Conservation (phyloP, 2,329 filamentous ascomycete genomes). For the Fusarium lyarnte region DNA sequence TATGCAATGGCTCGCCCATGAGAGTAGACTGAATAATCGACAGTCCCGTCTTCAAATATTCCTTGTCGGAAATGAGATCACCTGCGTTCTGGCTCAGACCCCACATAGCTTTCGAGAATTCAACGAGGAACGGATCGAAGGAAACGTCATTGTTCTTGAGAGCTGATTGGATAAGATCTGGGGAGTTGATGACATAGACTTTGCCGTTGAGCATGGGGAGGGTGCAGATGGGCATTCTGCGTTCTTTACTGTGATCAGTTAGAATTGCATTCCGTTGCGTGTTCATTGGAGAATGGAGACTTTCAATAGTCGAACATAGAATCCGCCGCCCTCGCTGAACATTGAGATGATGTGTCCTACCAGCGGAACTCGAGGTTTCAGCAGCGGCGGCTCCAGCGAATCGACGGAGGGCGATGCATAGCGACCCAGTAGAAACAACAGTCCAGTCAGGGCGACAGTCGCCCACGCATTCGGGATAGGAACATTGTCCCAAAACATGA, state of each 20-base stretch:
- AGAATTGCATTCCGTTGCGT: not conserved
- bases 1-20: slow-evolving; percentile 18
- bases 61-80: not conserved
- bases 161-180: slow-evolving; percentile 50
- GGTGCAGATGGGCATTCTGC: slow-evolving; percentile 50
- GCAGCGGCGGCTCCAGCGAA: slow-evolving; percentile 13
- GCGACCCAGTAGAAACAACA: not conserved
- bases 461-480: not conserved
- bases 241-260: slow-evolving; percentile 23
- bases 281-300: not conserved
- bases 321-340: slow-evolving; percentile 13
- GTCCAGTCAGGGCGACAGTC: not conserved
- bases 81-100: slow-evolving; percentile 6
- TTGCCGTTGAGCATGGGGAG: slow-evolving; percentile 55
- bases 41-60: not conserved
- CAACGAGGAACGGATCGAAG: slow-evolving; percentile 53
- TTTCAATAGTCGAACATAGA: slow-evolving; percentile 26
- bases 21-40: slow-evolving; percentile 13
- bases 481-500: not conserved
- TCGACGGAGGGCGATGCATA: slow-evolving; percentile 7
- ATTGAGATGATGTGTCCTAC: slow-evolving; percentile 31
- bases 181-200: slow-evolving; percentile 55
- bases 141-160: slow-evolving; percentile 53
- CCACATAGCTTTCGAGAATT: slow-evolving; percentile 38
- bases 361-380: slow-evolving; percentile 22